Conservation (phyloP, 73 alveolate species). For the Symbiodinium natans region DNA sequence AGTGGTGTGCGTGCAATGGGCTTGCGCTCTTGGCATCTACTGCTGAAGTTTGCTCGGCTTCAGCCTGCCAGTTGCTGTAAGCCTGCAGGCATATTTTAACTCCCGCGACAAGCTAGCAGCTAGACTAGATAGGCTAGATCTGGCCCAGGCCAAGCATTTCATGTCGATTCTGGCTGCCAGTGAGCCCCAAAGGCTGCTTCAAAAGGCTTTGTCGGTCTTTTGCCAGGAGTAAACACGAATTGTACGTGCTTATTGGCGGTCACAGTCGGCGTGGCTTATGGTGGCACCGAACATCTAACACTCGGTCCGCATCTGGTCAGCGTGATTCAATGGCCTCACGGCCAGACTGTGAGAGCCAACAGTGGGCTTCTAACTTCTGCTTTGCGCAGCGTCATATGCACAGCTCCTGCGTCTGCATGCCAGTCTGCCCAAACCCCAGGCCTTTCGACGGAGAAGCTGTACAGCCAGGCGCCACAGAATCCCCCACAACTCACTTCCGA, state of each 20-base stretch:
- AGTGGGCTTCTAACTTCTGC: no score
- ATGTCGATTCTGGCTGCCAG: neutral
- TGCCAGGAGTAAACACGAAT: no score
- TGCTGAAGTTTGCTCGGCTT: neutral
- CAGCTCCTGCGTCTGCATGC: no score
- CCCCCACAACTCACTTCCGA: no score
- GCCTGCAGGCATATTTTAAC: neutral
- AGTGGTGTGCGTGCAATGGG: neutral
- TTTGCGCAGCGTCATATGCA: no score
- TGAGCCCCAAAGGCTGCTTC: neutral
- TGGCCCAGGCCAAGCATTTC: neutral
- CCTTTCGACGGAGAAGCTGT: neutral
- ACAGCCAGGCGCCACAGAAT: conserved; percentile 11
- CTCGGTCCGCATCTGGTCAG: no score
- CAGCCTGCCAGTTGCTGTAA: neutral
- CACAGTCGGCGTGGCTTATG: neutral
- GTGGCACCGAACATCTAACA: neutral
- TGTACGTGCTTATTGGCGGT: neutral
- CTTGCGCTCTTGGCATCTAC: neutral
- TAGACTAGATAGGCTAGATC: neutral
- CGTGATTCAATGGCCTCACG: no score
- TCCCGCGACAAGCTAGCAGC: neutral
- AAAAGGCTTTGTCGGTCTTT: no score
- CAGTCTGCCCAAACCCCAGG: no score
- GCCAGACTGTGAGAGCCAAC: neutral